A percentile compares a stretch with the other conserved stretches of the same genome.
Evolutionary conservation across 441 rosid genomes (phyloP).

Genomic region (Biscutella laevigata): DNA sequence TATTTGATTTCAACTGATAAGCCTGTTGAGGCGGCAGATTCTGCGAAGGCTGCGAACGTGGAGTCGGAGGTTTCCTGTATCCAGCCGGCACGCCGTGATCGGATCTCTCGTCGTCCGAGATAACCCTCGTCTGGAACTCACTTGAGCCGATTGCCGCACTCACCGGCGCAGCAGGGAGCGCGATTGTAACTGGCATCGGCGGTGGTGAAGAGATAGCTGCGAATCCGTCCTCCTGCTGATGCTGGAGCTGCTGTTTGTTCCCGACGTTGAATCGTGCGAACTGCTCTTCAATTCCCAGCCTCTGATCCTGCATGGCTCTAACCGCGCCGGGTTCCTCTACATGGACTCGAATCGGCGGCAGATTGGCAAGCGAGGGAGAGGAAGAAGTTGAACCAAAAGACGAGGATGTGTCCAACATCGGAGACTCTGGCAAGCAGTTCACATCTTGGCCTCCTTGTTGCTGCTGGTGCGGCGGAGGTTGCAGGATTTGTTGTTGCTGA

Average conservation of each 20-base stretch:
- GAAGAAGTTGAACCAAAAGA: constrained; percentile 94
- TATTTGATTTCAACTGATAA: constrained; percentile 42
- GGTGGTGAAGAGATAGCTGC: constrained; percentile 49
- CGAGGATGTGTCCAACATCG: constrained; percentile 81
- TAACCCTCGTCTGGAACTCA: constrained; percentile 44
- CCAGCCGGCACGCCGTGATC: constrained; percentile 58
- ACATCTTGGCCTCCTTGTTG: constrained; percentile 51
- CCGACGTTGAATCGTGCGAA: constrained; percentile 53
- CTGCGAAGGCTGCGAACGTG: constrained; percentile 42
- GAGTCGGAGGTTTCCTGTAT: constrained; percentile 37
- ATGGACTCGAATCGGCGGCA: constrained; percentile 83
- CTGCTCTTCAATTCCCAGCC: constrained; percentile 75
- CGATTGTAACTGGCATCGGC: constrained; percentile 37
- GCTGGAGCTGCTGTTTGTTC: constrained; percentile 24
- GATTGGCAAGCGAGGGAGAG: constrained; percentile 70
- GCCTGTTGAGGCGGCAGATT: constrained; percentile 33
- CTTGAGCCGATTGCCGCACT: constrained; percentile 32
- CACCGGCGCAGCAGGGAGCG: constrained; percentile 33
- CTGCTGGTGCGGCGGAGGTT: constrained; percentile 21
- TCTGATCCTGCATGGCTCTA: constrained; percentile 41
- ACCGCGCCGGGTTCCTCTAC: constrained; percentile 39
- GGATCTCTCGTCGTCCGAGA: constrained; percentile 90
- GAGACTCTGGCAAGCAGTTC: constrained; percentile 87
- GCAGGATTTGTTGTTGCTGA: constrained; percentile 26
- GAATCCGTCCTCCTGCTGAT: constrained; percentile 57